A percentile compares a stretch with the other conserved stretches of the same genome.
These are phyloP conservation scores for Monosporascus sp. DNA, from an alignment of 2,329 filamentous ascomycete genomes.

Conservation along the genomic window DNA sequence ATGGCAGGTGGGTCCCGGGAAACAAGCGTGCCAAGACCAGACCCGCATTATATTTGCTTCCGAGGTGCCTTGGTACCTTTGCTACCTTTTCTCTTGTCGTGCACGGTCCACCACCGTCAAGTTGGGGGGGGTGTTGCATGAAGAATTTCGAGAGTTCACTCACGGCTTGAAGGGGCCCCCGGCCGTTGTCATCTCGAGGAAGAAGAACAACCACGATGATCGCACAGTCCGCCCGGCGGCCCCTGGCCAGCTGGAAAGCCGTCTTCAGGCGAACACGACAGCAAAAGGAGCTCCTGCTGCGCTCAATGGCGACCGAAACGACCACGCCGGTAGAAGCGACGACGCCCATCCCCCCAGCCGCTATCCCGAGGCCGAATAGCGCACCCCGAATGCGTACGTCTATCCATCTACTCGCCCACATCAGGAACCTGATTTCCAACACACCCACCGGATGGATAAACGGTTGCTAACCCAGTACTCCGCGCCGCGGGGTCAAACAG, in stretches of 20 bases:
- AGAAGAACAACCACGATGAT: slow-evolving; percentile 50
- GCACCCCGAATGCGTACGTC: slow-evolving; percentile 16
- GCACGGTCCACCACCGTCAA: not conserved
- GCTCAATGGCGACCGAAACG: slow-evolving; percentile 43
- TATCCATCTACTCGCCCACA: not conserved
- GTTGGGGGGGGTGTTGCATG: not conserved
- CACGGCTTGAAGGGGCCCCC: not conserved
- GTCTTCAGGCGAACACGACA: slow-evolving; percentile 54
- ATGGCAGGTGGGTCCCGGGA: not conserved
- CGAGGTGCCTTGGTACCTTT: not conserved
- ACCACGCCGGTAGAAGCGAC: slow-evolving; percentile 7
- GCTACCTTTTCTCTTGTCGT: not conserved
- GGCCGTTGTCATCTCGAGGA: not conserved
- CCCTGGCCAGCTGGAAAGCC: slow-evolving; percentile 65
- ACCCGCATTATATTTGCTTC: slow-evolving; percentile 15
- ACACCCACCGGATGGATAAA: not conserved
- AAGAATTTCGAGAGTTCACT: slow-evolving; percentile 4
- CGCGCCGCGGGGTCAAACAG: slow-evolving; percentile 7
- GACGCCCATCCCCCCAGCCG: slow-evolving; percentile 13
- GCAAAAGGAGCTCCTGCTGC: slow-evolving; percentile 33
- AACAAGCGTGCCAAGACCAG: slow-evolving; percentile 9
- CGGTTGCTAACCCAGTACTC: slow-evolving; percentile 4
- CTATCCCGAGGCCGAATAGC: slow-evolving; percentile 1
- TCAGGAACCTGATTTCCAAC: not conserved
- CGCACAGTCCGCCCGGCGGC: slow-evolving; percentile 57